Conservation (phyloP, 2,329 filamentous ascomycete species). For the Colletotrichum godetiae region DNA sequence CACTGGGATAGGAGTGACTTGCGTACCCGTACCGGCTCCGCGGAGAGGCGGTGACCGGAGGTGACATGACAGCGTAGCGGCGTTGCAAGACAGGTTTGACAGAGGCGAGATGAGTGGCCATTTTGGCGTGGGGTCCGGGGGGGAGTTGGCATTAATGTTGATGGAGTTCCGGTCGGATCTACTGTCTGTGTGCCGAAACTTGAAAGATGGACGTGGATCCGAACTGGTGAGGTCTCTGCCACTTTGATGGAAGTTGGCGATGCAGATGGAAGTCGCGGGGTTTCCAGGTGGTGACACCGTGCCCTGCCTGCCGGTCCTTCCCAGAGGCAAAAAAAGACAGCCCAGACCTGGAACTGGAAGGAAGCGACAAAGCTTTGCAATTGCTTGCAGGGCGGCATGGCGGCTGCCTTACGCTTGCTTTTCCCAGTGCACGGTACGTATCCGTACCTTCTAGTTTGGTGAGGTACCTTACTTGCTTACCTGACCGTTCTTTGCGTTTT, state of each 20-base stretch:
- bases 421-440: not conserved
- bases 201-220: not conserved
- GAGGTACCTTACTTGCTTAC: not conserved
- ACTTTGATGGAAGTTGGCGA: not conserved
- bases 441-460: not conserved
- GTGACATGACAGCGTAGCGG: constrained; percentile 27
- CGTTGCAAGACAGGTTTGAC: constrained; percentile 24
- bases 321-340: not conserved
- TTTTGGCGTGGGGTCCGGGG: constrained; percentile 4
- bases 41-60: constrained; percentile 27
- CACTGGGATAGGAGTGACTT: constrained; percentile 1
- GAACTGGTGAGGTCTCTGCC: not conserved
- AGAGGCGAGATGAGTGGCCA: constrained; percentile 11
- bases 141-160: not conserved
- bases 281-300: not conserved
- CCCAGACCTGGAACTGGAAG: not conserved
- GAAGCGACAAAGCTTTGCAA: too few species aligned
- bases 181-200: not conserved
- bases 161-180: constrained; percentile 10
- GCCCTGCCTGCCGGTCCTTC: not conserved
- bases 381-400: too few species aligned
- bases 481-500: not conserved
- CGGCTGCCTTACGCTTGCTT: not conserved
- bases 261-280: not conserved
- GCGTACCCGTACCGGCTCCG: not conserved